Evolutionary conservation across 2,329 filamentous ascomycete species (phyloP).

Genomic region (Byssothecium circinans): DNA sequence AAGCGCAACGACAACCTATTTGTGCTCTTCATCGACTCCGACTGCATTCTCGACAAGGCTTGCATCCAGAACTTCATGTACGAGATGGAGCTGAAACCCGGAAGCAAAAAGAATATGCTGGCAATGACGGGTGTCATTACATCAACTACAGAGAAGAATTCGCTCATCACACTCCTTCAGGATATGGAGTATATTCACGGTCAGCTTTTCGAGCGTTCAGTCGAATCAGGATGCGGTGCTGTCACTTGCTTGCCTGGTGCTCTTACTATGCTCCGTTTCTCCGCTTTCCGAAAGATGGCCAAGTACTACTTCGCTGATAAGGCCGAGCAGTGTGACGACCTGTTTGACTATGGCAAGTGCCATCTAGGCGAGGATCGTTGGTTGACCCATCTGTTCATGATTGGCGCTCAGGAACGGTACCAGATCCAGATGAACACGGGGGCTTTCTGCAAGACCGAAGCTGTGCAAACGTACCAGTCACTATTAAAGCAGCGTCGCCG

Average conservation of each 20-base stretch:
- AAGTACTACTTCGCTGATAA: slow-evolving; percentile 99
- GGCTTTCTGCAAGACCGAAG: slow-evolving; percentile 97
- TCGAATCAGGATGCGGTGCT: slow-evolving; percentile 90
- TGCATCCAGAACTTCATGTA: slow-evolving; percentile 98
- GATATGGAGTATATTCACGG: slow-evolving; percentile 99
- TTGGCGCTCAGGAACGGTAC: slow-evolving; percentile 86
- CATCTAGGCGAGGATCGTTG: slow-evolving; percentile 94
- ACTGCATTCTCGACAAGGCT: slow-evolving; percentile 87
- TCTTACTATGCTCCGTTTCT: slow-evolving; percentile 93
- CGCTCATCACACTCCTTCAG: slow-evolving; percentile 86
- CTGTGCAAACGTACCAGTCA: slow-evolving; percentile 82
- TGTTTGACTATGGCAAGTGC: slow-evolving; percentile 96
- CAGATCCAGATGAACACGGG: slow-evolving; percentile 98
- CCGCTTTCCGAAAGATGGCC: slow-evolving; percentile 93
- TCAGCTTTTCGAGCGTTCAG: slow-evolving; percentile 91
- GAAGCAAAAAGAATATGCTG: slow-evolving; percentile 88
- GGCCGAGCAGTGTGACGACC: slow-evolving; percentile 89
- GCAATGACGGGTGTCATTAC: slow-evolving; percentile 98
- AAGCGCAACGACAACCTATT: slow-evolving; percentile 89
- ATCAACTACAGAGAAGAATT: slow-evolving; percentile 85
- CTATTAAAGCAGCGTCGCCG: slow-evolving; percentile 91
- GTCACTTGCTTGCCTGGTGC: slow-evolving; percentile 95
- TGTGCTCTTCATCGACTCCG: slow-evolving; percentile 94
- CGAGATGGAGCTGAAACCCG: slow-evolving; percentile 96
- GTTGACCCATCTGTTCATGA: slow-evolving; percentile 99